Conservation (phyloP, 176 grass and related monocot genomes). For the Cenchrus americanus region DNA sequence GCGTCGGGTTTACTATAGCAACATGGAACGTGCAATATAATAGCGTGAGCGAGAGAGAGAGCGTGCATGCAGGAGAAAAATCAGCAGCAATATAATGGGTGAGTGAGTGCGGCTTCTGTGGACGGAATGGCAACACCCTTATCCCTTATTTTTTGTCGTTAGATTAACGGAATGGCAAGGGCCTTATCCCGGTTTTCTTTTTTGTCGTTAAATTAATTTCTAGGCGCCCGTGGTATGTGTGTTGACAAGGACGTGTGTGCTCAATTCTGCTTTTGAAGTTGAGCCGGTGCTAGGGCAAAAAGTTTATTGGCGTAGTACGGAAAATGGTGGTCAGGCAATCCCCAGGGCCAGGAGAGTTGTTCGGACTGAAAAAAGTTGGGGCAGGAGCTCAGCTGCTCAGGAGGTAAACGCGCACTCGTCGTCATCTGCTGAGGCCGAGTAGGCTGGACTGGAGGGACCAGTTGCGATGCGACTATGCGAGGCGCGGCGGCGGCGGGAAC, state of each 20-base stretch:
- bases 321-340: background rate
- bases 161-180: background rate
- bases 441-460: background rate
- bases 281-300: background rate
- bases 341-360: background rate
- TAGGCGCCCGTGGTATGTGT: background rate
- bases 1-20: constrained; percentile 28
- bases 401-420: background rate
- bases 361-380: background rate
- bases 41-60: background rate
- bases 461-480: background rate
- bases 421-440: background rate
- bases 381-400: too few relatives aligned
- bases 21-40: constrained; percentile 20
- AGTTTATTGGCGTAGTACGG: background rate
- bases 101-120: constrained; percentile 1
- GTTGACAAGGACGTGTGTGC: background rate
- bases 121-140: constrained; percentile 1
- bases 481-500: too few relatives aligned
- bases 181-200: background rate
- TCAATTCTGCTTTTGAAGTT: background rate
- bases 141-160: background rate
- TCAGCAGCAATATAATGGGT: background rate
- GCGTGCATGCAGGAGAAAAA: background rate
- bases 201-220: too few relatives aligned